Evolutionary conservation across 2,329 filamentous ascomycete genomes (phyloP).

Genomic region (Fusarium continuum): DNA sequence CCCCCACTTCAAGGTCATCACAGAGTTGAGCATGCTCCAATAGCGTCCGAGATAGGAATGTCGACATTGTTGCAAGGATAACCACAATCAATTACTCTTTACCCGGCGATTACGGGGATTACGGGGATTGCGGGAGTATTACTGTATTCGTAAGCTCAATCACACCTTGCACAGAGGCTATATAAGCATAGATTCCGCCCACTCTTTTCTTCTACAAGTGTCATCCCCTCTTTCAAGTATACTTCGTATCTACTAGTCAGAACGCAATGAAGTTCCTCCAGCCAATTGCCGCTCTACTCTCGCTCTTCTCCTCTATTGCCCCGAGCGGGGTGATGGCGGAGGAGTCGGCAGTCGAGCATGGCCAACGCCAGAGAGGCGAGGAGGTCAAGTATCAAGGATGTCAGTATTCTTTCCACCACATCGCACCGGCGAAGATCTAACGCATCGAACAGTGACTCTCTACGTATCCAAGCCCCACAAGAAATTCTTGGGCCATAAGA

Average conservation of each 20-base stretch:
- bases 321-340: background rate
- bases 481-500: background rate
- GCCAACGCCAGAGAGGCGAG: background rate
- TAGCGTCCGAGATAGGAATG: background rate
- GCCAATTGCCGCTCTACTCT: background rate
- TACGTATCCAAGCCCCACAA: conserved; percentile 14
- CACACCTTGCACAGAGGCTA: too few species aligned
- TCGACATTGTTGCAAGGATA: background rate
- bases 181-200: conserved; percentile 9
- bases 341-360: background rate
- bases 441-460: background rate
- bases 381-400: conserved; percentile 9
- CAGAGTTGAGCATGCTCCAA: background rate
- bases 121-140: too few species aligned
- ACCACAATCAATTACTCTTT: background rate
- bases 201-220: too few species aligned
- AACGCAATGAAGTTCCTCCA: conserved; percentile 12
- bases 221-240: too few species aligned
- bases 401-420: background rate
- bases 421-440: background rate
- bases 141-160: too few species aligned
- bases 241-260: background rate
- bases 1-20: background rate
- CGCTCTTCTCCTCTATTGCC: background rate
- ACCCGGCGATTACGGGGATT: background rate